phyloP scores from a whole-genome alignment of 108 stramenopile genomes.

The Fragilaria crotonensis region DNA sequence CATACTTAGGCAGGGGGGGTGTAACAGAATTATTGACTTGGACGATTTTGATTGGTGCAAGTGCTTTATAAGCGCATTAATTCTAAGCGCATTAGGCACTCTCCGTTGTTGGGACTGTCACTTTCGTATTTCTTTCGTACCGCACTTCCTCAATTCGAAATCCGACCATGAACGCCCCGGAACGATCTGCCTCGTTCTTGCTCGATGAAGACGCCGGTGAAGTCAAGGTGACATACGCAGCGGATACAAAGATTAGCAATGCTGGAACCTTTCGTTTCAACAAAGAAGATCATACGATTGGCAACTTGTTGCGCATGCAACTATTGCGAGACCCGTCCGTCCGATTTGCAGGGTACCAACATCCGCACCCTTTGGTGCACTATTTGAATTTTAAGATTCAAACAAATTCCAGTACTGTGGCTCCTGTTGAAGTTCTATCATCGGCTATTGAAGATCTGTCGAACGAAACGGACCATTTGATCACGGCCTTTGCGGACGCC shows the following conservation, averaged over 20 bases:
- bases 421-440: constrained; percentile 65
- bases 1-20: too few relatives aligned
- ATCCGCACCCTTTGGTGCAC: constrained; percentile 91
- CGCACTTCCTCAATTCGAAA: too few relatives aligned
- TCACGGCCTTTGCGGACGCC: constrained; percentile 64
- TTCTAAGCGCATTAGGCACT: too few relatives aligned
- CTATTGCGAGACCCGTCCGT: constrained; percentile 83
- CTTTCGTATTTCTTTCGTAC: too few relatives aligned
- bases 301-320: constrained; percentile 93
- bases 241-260: constrained; percentile 89
- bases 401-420: constrained; percentile 63
- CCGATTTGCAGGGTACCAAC: constrained; percentile 87
- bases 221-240: constrained; percentile 69
- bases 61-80: too few relatives aligned
- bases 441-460: constrained; percentile 83
- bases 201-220: constrained; percentile 78
- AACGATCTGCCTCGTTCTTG: constrained; percentile 72
- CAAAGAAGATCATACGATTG: constrained; percentile 96
- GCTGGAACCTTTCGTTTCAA: constrained; percentile 94
- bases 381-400: constrained; percentile 84
- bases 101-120: too few relatives aligned
- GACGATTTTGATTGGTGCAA: too few relatives aligned
- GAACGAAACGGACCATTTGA: constrained; percentile 83
- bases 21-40: too few relatives aligned
- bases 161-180: constrained; percentile 92